Evolutionary conservation across 2,329 filamentous ascomycete genomes (phyloP).

Genomic region (Colletotrichum costaricense): DNA sequence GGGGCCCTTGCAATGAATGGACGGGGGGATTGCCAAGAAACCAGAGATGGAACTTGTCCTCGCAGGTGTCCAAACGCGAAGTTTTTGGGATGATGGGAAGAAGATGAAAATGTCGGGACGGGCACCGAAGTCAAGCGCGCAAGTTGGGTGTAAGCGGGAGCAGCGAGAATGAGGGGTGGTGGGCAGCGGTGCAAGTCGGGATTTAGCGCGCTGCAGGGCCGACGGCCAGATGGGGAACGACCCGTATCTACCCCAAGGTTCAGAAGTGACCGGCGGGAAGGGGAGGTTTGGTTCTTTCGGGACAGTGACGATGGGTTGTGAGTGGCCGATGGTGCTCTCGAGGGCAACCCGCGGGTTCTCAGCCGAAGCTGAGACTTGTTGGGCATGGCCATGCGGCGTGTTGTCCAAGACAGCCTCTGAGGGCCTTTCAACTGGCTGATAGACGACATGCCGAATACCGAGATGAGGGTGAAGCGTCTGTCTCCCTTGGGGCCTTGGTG

Average conservation of each 20-base stretch:
- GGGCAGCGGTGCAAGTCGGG: slow-evolving; percentile 17
- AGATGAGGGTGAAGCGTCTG: background rate
- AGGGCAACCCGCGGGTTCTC: background rate
- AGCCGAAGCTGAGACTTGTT: background rate
- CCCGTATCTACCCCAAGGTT: slow-evolving; percentile 26
- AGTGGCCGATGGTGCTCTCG: background rate
- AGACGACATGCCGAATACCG: slow-evolving; percentile 14
- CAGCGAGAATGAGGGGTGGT: slow-evolving; percentile 26
- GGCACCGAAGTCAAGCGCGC: slow-evolving; percentile 17
- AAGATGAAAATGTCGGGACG: slow-evolving; percentile 4
- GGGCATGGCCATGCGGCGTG: slow-evolving; percentile 1
- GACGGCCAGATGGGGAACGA: slow-evolving; percentile 24
- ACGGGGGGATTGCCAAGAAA: slow-evolving; percentile 14
- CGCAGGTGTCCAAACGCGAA: slow-evolving; percentile 14
- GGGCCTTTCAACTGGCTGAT: slow-evolving; percentile 14
- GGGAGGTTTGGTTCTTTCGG: background rate
- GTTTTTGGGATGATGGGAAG: slow-evolving; percentile 9
- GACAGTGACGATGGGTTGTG: background rate
- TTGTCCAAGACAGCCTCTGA: slow-evolving; percentile 14
- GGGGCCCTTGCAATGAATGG: slow-evolving; percentile 27
- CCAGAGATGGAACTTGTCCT: slow-evolving; percentile 21
- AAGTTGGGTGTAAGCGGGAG: slow-evolving; percentile 30
- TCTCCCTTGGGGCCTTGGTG: background rate
- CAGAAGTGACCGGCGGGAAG: slow-evolving; percentile 1
- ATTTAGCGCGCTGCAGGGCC: slow-evolving; percentile 30